These are phyloP conservation scores for Stagonosporopsis cucurbitacearum DNA, from an alignment of 2,329 filamentous ascomycete species.

Conservation along the genomic window DNA sequence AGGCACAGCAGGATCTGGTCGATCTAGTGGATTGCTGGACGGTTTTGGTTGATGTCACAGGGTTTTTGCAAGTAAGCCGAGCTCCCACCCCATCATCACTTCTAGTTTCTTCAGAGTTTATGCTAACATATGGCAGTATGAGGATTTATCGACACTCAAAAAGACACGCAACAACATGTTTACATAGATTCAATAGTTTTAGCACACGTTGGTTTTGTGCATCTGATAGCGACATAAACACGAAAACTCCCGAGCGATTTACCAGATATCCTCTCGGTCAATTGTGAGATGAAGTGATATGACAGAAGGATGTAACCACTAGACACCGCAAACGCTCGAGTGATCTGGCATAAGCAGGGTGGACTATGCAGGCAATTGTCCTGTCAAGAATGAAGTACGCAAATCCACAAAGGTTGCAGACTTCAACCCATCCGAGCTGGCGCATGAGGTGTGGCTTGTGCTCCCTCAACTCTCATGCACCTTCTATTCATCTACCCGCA, in stretches of 20 bases:
- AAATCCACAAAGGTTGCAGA: no score
- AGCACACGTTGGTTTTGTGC: not conserved
- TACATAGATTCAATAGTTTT: constrained; percentile 12
- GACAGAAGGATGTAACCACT: no score
- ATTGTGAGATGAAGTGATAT: no score
- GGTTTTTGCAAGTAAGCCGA: constrained; percentile 78
- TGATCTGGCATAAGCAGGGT: no score
- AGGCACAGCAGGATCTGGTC: constrained; percentile 69
- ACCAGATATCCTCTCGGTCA: not conserved
- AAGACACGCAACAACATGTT: constrained; percentile 33
- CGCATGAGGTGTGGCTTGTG: no score
- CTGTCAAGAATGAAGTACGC: no score
- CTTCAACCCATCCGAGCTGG: no score
- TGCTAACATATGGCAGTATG: constrained; percentile 32
- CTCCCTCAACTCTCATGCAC: no score
- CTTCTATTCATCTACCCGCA: no score
- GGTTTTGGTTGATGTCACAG: constrained; percentile 80
- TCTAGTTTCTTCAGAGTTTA: no score
- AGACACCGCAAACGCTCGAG: no score
- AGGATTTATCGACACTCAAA: constrained; percentile 37
- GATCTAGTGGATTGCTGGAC: constrained; percentile 87
- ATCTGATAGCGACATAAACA: not conserved
- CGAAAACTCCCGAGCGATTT: not conserved
- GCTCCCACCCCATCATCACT: not conserved
- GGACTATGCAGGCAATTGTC: no score